These are phyloP conservation scores for Chlamydomonas applanata DNA, from an alignment of 139 green algal genomes.

Conservation along the genomic window DNA sequence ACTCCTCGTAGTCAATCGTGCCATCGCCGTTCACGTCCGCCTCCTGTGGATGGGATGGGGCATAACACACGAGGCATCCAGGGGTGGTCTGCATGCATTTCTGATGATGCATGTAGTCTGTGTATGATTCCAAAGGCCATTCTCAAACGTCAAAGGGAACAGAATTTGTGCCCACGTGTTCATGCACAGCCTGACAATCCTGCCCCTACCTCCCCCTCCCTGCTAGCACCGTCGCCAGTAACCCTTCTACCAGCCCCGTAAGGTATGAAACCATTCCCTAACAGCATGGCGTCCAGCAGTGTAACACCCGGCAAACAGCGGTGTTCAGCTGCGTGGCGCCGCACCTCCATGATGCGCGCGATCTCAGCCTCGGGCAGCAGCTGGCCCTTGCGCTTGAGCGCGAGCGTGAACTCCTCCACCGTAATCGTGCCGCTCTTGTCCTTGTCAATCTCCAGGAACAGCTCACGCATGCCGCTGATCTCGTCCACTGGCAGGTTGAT, in stretches of 20 bases:
- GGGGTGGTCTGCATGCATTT: no score
- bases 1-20: constrained; percentile 76
- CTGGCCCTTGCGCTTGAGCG: constrained; percentile 41
- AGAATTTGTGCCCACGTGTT: no score
- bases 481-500: constrained; percentile 81
- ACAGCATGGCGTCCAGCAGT: background rate
- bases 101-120: no score
- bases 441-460: constrained; percentile 90
- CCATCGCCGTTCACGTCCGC: constrained; percentile 33
- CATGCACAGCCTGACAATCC: no score
- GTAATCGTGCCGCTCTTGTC: constrained; percentile 92
- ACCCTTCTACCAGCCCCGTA: no score
- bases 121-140: no score
- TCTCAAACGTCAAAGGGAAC: no score
- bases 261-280: constrained; percentile 53
- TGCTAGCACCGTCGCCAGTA: no score
- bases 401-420: constrained; percentile 75
- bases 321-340: background rate
- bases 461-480: constrained; percentile 83
- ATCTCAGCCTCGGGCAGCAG: constrained; percentile 32
- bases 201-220: no score
- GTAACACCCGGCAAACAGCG: background rate
- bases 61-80: no score
- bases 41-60: constrained; percentile 10
- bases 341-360: constrained; percentile 26